phyloP scores from a whole-genome alignment of 768 basidiomycete species.

The Naganishia vishniacii region DNA sequence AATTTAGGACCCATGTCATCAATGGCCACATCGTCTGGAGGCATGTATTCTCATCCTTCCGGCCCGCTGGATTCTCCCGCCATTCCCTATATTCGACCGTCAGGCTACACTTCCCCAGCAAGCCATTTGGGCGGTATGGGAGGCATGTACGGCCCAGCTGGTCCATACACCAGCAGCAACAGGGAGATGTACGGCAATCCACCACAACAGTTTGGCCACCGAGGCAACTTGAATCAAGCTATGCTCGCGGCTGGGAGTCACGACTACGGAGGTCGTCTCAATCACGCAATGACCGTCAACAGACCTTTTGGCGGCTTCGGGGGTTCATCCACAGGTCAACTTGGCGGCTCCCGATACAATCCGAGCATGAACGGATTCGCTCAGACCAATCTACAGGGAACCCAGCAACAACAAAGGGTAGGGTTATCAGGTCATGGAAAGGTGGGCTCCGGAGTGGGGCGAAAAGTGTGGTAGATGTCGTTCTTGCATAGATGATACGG shows the following conservation, averaged over 20 bases:
- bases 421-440: constrained; percentile 8
- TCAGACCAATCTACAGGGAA: background rate
- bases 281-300: constrained; percentile 1
- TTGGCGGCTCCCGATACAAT: constrained; percentile 9
- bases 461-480: constrained; percentile 10
- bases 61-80: constrained; percentile 25
- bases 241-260: constrained; percentile 9
- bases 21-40: background rate
- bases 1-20: constrained; percentile 8
- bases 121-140: constrained; percentile 8
- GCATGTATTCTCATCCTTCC: constrained; percentile 26
- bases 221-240: constrained; percentile 6
- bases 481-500: constrained; percentile 2
- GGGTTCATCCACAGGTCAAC: background rate
- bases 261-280: constrained; percentile 14
- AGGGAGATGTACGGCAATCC: constrained; percentile 15
- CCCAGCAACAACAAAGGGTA: constrained; percentile 8
- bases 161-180: background rate
- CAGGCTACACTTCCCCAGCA: constrained; percentile 1
- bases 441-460: background rate
- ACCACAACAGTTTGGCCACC: background rate
- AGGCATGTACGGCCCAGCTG: background rate
- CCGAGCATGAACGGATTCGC: constrained; percentile 11
- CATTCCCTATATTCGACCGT: constrained; percentile 20
- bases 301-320: constrained; percentile 16